Evolutionary conservation across 176 grass and related monocot species (phyloP).

Genomic region (Oryza australiensis): DNA sequence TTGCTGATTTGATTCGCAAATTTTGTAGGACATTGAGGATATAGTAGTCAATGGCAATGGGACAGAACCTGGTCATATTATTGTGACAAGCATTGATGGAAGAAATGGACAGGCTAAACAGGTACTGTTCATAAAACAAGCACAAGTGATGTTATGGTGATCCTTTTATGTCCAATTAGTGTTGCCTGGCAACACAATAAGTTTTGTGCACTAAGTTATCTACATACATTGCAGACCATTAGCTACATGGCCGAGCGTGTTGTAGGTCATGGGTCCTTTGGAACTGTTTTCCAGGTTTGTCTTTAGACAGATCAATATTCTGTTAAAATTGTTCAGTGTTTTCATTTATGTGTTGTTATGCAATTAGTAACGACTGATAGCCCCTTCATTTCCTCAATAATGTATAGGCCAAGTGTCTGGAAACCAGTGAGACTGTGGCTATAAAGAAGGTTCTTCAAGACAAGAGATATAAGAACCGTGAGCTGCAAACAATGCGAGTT

Average conservation of each 20-base stretch:
- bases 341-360: not conserved
- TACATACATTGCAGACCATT: conserved; percentile 59
- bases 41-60: conserved; percentile 84
- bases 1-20: conserved; percentile 6
- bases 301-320: conserved; percentile 21
- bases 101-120: conserved; percentile 83
- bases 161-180: not conserved
- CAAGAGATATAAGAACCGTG: conserved; percentile 87
- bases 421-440: conserved; percentile 84
- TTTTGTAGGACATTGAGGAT: conserved; percentile 68
- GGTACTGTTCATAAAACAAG: conserved; percentile 37
- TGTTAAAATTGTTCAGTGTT: not conserved
- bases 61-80: conserved; percentile 84
- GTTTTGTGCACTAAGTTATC: conserved; percentile 15
- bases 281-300: conserved; percentile 81
- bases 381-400: not conserved
- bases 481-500: conserved; percentile 78
- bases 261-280: conserved; percentile 73
- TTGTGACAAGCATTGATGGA: conserved; percentile 84
- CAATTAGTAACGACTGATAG: conserved; percentile 11
- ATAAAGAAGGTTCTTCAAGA: conserved; percentile 98
- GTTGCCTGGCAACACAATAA: not conserved
- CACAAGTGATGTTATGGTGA: not conserved
- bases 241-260: conserved; percentile 87
- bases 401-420: conserved; percentile 80